Conservation (phyloP, 108 stramenopile species). For the Cyclotella cryptica region DNA sequence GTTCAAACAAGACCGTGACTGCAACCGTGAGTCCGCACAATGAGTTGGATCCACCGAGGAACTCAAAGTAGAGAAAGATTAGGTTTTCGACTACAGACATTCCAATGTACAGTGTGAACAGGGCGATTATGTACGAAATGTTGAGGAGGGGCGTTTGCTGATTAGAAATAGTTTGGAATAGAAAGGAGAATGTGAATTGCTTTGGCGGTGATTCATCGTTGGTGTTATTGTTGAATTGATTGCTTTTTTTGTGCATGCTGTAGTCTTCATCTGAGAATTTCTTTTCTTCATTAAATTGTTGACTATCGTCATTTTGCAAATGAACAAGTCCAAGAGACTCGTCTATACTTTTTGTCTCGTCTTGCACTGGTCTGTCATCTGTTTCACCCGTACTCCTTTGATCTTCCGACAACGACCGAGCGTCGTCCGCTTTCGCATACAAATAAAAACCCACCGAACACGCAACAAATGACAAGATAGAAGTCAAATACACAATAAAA, state of each 20-base stretch:
- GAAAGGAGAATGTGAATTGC: constrained; percentile 17
- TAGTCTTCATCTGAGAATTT: constrained; percentile 11
- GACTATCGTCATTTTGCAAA: neutral
- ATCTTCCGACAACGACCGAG: neutral
- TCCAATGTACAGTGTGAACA: constrained; percentile 56
- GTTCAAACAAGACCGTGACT: constrained; percentile 75
- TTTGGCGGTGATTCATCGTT: neutral
- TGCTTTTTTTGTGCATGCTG: constrained; percentile 2
- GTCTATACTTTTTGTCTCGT: neutral
- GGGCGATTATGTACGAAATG: constrained; percentile 40
- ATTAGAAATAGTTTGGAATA: constrained; percentile 20
- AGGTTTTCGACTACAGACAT: constrained; percentile 63
- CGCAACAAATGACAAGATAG: constrained; percentile 34
- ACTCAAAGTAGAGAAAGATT: constrained; percentile 61
- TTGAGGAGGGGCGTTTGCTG: constrained; percentile 38
- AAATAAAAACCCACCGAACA: constrained; percentile 41
- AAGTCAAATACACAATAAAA: constrained; percentile 36
- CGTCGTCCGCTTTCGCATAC: constrained; percentile 25
- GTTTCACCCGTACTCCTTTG: neutral
- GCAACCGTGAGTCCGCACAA: constrained; percentile 57
- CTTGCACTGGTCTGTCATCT: neutral
- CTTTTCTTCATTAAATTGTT: constrained; percentile 22
- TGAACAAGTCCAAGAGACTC: neutral
- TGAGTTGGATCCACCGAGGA: constrained; percentile 52
- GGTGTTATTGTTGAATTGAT: constrained; percentile 4